phyloP scores from a whole-genome alignment of 2,329 filamentous ascomycete genomes.

The Claviceps paspali region DNA sequence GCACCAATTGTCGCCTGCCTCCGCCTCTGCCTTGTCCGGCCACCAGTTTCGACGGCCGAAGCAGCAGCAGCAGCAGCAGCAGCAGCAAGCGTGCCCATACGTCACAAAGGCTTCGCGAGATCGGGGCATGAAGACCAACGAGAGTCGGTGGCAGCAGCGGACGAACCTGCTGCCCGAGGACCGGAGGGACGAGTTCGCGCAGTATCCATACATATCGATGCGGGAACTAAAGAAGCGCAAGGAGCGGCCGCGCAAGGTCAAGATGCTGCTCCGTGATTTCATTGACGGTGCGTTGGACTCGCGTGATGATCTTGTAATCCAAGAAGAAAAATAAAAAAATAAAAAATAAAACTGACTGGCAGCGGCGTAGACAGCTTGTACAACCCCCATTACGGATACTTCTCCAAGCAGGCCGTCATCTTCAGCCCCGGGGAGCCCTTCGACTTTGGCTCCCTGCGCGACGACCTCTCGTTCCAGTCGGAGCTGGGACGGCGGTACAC shows the following conservation, averaged over 20 bases:
- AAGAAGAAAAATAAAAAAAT: background rate
- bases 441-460: constrained; percentile 63
- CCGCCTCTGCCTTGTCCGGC: background rate
- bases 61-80: constrained; percentile 8
- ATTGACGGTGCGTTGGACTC: constrained; percentile 71
- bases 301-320: background rate
- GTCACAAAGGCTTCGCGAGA: constrained; percentile 18
- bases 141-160: constrained; percentile 76
- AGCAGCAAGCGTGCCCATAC: constrained; percentile 12
- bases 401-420: constrained; percentile 91
- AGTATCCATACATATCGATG: constrained; percentile 76
- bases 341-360: constrained; percentile 7
- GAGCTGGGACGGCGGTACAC: constrained; percentile 67
- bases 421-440: constrained; percentile 89
- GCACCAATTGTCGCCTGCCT: background rate
- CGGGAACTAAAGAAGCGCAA: constrained; percentile 55
- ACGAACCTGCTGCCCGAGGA: constrained; percentile 61
- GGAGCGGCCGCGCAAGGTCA: constrained; percentile 71
- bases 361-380: constrained; percentile 63
- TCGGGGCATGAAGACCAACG: constrained; percentile 33
- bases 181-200: constrained; percentile 62
- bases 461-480: constrained; percentile 73
- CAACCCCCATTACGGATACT: constrained; percentile 90
- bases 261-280: constrained; percentile 96
- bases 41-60: constrained; percentile 2